phyloP scores from a whole-genome alignment of 257 asterid species.

The Cruciata laevipes region DNA sequence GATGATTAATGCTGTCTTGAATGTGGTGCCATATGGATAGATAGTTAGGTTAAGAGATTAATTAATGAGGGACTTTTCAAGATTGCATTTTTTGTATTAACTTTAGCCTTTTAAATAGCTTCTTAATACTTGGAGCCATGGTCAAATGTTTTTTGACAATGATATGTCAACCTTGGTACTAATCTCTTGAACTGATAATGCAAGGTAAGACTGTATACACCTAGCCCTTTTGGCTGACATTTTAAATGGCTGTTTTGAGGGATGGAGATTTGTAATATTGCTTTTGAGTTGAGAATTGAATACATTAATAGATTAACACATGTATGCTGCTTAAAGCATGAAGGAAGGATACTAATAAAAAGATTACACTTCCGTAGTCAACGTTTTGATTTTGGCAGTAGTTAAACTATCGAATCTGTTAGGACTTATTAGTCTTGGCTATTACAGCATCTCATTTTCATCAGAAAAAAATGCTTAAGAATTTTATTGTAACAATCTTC shows the following conservation, averaged over 20 bases:
- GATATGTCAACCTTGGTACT: too few species aligned
- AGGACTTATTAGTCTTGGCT: background rate
- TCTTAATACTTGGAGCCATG: background rate
- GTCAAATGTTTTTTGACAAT: background rate
- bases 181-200: background rate
- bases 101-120: background rate
- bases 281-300: background rate
- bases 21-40: background rate
- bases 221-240: too few species aligned
- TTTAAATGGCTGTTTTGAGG: background rate
- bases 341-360: background rate
- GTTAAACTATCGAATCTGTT: background rate
- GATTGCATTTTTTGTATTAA: slow-evolving; percentile 4
- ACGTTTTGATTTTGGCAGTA: background rate
- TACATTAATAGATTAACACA: background rate
- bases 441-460: background rate
- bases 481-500: background rate
- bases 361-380: background rate
- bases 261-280: background rate
- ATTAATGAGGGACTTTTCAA: background rate
- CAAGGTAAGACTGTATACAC: background rate
- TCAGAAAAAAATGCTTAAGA: background rate
- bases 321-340: background rate
- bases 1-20: background rate
- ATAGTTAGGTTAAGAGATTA: background rate